phyloP scores from a whole-genome alignment of 169 alveolate species.

The Plasmodium gallinaceum region DNA sequence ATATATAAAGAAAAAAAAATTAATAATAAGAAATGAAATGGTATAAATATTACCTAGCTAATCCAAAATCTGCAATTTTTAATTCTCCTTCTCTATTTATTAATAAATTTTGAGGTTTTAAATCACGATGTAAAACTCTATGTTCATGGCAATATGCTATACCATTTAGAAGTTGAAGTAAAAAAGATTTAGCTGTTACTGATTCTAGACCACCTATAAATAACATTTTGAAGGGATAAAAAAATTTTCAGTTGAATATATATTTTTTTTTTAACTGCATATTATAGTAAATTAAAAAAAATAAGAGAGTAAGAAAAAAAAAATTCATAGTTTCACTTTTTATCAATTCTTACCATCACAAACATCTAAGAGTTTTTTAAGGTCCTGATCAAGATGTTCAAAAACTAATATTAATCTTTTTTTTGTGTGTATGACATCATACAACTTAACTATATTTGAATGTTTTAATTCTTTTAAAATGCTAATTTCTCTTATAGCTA shows the following conservation, averaged over 20 bases:
- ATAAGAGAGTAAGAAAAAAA: too few relatives aligned
- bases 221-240: not conserved
- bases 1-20: not conserved
- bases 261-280: too few relatives aligned
- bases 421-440: conserved; percentile 98
- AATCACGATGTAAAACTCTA: conserved; percentile 98
- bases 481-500: conserved; percentile 98
- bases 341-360: conserved; percentile 86
- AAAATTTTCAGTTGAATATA: not conserved
- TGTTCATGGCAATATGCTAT: conserved; percentile 98
- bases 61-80: conserved; percentile 99
- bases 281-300: too few relatives aligned
- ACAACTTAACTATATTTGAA: conserved; percentile 98
- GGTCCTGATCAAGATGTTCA: conserved; percentile 98
- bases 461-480: conserved; percentile 97
- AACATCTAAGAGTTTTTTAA: conserved; percentile 96
- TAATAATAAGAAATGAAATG: not conserved
- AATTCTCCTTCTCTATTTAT: conserved; percentile 94
- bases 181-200: conserved; percentile 92
- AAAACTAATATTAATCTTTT: conserved; percentile 97
- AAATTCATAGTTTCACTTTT: not conserved
- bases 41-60: conserved; percentile 89
- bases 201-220: conserved; percentile 90
- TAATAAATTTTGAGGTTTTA: conserved; percentile 98
- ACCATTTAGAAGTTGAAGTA: conserved; percentile 97